Base-by-base conservation (phyloP, 768 basidiomycete genomes). In the Suillus hirtellus region DNA sequence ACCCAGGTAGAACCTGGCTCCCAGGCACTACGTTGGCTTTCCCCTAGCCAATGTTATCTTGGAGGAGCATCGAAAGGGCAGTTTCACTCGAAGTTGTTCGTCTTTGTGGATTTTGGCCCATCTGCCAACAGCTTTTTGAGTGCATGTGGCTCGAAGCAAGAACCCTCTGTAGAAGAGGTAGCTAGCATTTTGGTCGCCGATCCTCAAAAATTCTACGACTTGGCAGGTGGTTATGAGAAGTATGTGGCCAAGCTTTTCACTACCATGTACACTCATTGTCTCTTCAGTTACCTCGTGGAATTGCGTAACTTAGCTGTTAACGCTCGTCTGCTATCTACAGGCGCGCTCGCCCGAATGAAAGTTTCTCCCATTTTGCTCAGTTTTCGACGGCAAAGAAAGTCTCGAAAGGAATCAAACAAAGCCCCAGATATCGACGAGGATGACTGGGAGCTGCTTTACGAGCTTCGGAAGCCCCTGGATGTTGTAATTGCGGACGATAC, bases 401-500 rank as follows among this genome's bases (percentile, higher is more conserved):
- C 66, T 7, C 72, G 67, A 59, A 34, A 62, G 10, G 8, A 53
- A 15, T n/a, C 59, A 21, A 65, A 68, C 44, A 69, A 78, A 76
- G 21, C 68, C 44, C 46, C 62, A 67, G 64, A 78, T 68, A 66
- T 72, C 61, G 88, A 89, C n/a, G 86, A 90, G 59, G 90, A 92
- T 1, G 88, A 88, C 54, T 89, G 88, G 82, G 90, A 93, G 59
- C 71, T 83, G 40, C 77, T 84, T 63, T 91, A 92, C 68, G 90
- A 93, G 64, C 77, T 97, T 44, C 83, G 87, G 65, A 79, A 78
- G 65, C 85, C 93, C 0, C 80, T 80, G 52, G 83, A 92, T 69
- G 86, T 95, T 9, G 84, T 93, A 34, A 84, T 97, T 54, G 90
- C 92, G 4, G 96, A 99, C 72, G 94, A 97, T 71, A 88, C 88